These are phyloP conservation scores for Artomyces pyxidatus DNA, from an alignment of 768 basidiomycete species.

Conservation along the genomic window DNA sequence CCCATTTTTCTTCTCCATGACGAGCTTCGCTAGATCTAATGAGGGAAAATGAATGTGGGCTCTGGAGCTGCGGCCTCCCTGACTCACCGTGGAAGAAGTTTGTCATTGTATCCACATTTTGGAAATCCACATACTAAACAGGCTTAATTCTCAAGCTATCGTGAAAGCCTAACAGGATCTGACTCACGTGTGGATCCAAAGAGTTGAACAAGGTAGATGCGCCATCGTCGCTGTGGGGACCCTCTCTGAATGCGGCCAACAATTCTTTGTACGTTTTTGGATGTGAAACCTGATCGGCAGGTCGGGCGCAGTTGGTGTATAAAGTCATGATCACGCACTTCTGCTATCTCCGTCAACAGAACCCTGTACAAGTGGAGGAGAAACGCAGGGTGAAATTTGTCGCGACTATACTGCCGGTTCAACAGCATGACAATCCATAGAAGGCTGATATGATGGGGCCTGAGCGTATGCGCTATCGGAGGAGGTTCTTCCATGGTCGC, in stretches of 20 bases:
- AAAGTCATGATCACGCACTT: slow-evolving; percentile 37
- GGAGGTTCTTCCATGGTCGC: slow-evolving; percentile 35
- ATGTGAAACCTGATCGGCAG: slow-evolving; percentile 67
- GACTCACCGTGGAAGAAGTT: slow-evolving; percentile 40
- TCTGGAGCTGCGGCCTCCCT: not conserved
- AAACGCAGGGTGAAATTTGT: slow-evolving; percentile 48
- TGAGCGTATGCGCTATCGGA: slow-evolving; percentile 57
- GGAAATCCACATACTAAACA: slow-evolving; percentile 39
- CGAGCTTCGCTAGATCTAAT: slow-evolving; percentile 15
- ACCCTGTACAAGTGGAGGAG: slow-evolving; percentile 57
- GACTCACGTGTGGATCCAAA: slow-evolving; percentile 9
- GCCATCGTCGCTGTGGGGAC: slow-evolving; percentile 10
- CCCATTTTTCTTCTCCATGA: slow-evolving; percentile 13
- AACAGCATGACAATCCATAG: slow-evolving; percentile 54
- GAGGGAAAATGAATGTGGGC: not conserved
- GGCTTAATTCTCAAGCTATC: not conserved
- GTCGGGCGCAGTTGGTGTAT: no score
- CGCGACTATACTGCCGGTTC: slow-evolving; percentile 51
- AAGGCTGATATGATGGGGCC: slow-evolving; percentile 71
- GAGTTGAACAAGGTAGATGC: slow-evolving; percentile 12
- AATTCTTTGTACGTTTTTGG: slow-evolving; percentile 45
- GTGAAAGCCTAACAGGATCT: not conserved
- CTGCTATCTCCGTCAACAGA: slow-evolving; percentile 61
- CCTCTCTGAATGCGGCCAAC: slow-evolving; percentile 23
- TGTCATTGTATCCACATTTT: slow-evolving; percentile 50